phyloP scores from a whole-genome alignment of 2,329 filamentous ascomycete genomes.

The Fusarium buharicum region DNA sequence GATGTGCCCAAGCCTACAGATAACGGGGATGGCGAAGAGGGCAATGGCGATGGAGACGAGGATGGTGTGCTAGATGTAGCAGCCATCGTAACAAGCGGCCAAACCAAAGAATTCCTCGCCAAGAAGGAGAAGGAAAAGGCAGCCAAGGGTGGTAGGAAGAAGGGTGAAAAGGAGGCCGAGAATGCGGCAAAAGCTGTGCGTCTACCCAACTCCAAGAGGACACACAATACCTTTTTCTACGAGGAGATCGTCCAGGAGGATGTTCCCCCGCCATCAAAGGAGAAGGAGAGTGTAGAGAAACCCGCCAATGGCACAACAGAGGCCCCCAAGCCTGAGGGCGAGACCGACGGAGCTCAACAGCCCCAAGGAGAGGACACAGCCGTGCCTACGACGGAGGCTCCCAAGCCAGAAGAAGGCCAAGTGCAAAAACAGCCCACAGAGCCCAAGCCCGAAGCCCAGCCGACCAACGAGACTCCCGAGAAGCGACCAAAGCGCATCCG shows the following conservation, averaged over 20 bases:
- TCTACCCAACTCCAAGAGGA: conserved; percentile 77
- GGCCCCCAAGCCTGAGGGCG: conserved; percentile 20
- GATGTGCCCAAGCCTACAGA: conserved; percentile 53
- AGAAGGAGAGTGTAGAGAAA: conserved; percentile 41
- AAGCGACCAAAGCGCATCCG: conserved; percentile 66
- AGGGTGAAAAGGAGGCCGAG: conserved; percentile 65
- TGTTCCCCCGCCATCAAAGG: conserved; percentile 50
- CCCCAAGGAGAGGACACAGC: conserved; percentile 17
- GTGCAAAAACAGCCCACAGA: conserved; percentile 37
- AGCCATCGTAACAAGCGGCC: conserved; percentile 83
- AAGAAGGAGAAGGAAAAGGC: conserved; percentile 83
- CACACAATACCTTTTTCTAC: conserved; percentile 76
- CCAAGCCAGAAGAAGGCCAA: conserved; percentile 43
- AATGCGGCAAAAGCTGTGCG: conserved; percentile 65
- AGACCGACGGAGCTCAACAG: conserved; percentile 28
- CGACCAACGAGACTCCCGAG: conserved; percentile 51
- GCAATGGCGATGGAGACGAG: conserved; percentile 60
- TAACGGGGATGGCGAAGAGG: conserved; percentile 54
- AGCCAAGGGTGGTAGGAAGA: conserved; percentile 66
- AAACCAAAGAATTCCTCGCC: conserved; percentile 83
- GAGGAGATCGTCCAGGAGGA: conserved; percentile 73
- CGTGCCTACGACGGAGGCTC: conserved; percentile 3
- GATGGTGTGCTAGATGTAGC: conserved; percentile 86
- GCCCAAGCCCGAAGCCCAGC: conserved; percentile 33
- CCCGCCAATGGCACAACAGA: conserved; percentile 35